Evolutionary conservation across 1,284 basidiomycete species (phyloP).

Genomic region (Rhodotorula mucilaginosa): DNA sequence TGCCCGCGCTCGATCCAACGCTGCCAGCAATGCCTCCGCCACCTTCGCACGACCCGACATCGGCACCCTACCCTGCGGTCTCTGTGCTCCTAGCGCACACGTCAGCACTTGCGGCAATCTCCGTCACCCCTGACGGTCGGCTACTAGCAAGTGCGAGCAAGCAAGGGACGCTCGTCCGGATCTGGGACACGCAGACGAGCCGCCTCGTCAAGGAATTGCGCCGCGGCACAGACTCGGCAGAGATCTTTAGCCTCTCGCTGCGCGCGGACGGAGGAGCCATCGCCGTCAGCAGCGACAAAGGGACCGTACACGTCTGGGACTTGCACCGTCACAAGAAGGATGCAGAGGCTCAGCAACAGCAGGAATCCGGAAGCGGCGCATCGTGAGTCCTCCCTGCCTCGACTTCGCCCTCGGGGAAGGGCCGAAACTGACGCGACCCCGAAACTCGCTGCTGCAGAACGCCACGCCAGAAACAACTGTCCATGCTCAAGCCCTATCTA

Average conservation of each 20-base stretch:
- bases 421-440: not conserved
- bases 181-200: conserved; percentile 77
- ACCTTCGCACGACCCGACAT: conserved; percentile 47
- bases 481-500: conserved; percentile 53
- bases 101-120: conserved; percentile 71
- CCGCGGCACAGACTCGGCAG: conserved; percentile 83
- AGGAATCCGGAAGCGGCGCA: conserved; percentile 26
- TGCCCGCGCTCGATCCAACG: conserved; percentile 58
- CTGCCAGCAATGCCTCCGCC: conserved; percentile 59
- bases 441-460: conserved; percentile 7
- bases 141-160: conserved; percentile 80
- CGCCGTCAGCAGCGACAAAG: conserved; percentile 93
- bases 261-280: conserved; percentile 64
- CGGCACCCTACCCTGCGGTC: conserved; percentile 38
- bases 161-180: conserved; percentile 78
- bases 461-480: conserved; percentile 37
- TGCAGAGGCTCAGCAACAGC: conserved; percentile 27
- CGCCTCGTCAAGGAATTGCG: conserved; percentile 71
- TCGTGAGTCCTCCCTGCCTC: not conserved
- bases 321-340: conserved; percentile 53
- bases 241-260: conserved; percentile 76
- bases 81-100: conserved; percentile 83
- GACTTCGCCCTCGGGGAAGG: no score
- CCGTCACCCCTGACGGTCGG: conserved; percentile 72
- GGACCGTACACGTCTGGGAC: conserved; percentile 86